Conservation (phyloP, 345 rosid genomes). For the Salix dunnii region DNA sequence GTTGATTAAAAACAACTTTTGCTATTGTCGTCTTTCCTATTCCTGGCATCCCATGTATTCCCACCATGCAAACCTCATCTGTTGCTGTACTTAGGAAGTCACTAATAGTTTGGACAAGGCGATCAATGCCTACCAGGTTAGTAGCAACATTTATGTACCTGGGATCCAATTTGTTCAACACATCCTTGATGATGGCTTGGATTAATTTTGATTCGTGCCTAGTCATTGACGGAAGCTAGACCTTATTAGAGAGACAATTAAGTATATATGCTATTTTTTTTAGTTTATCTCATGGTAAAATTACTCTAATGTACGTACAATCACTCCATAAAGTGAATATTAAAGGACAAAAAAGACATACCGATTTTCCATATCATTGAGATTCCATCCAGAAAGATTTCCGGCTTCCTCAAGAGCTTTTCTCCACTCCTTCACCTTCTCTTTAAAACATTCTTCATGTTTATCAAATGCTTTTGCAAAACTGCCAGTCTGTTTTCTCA, state of each 20-base stretch:
- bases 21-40: background rate
- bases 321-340: no score
- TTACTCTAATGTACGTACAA: no score
- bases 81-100: background rate
- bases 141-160: background rate
- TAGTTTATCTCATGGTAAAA: no score
- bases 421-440: background rate
- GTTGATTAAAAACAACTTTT: background rate
- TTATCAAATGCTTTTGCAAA: no score
- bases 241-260: background rate
- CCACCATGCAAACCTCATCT: background rate
- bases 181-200: slow-evolving; percentile 21
- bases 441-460: no score
- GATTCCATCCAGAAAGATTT: background rate
- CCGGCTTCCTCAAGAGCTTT: background rate
- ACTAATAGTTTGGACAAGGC: background rate
- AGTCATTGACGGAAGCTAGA: fast-evolving
- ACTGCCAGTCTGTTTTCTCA: no score
- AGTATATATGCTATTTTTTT: background rate
- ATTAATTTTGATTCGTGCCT: slow-evolving; percentile 34
- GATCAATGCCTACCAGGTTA: background rate
- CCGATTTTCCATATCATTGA: background rate
- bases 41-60: background rate
- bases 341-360: background rate
- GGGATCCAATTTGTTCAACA: slow-evolving; percentile 24